phyloP scores from a whole-genome alignment of 495 filamentous ascomycete species.

The Evansstolkia leycettana region DNA sequence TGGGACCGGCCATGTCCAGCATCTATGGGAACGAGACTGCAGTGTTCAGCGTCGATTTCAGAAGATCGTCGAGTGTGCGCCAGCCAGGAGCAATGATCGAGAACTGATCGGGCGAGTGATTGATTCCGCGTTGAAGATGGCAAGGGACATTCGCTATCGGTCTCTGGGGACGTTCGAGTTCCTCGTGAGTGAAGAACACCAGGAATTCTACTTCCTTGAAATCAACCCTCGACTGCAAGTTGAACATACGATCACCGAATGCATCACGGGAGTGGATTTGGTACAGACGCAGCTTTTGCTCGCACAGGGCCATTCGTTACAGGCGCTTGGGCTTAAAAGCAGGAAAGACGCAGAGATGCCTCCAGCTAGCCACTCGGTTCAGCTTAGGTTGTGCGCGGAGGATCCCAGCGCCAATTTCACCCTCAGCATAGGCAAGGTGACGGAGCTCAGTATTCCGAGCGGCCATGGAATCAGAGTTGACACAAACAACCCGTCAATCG shows the following conservation, averaged over 20 bases:
- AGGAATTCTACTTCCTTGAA: constrained; percentile 51
- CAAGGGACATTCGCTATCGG: constrained; percentile 33
- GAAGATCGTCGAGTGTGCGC: constrained; percentile 41
- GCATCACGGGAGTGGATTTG: constrained; percentile 43
- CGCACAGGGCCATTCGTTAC: constrained; percentile 36
- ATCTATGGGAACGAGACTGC: constrained; percentile 47
- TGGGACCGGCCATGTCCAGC: constrained; percentile 33
- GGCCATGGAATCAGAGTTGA: constrained; percentile 47
- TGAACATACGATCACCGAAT: constrained; percentile 76
- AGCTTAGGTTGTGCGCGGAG: constrained; percentile 47
- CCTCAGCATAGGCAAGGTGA: constrained; percentile 46
- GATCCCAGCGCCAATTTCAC: constrained; percentile 38
- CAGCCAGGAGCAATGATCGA: constrained; percentile 25
- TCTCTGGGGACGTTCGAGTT: constrained; percentile 51
- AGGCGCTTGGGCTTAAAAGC: constrained; percentile 24
- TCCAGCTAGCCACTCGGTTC: constrained; percentile 33
- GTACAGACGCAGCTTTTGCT: constrained; percentile 42
- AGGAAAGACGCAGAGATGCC: constrained; percentile 12
- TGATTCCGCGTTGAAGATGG: constrained; percentile 28
- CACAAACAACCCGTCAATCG: constrained; percentile 24
- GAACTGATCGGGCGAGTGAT: constrained; percentile 26
- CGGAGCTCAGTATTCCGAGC: constrained; percentile 36
- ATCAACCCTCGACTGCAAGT: constrained; percentile 92
- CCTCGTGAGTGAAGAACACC: constrained; percentile 41
- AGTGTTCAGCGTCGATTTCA: constrained; percentile 45